Evolutionary conservation across 2,329 filamentous ascomycete species (phyloP), one percentile per base, ranked within the genome.

Genomic region (Neonectria hederae): DNA sequence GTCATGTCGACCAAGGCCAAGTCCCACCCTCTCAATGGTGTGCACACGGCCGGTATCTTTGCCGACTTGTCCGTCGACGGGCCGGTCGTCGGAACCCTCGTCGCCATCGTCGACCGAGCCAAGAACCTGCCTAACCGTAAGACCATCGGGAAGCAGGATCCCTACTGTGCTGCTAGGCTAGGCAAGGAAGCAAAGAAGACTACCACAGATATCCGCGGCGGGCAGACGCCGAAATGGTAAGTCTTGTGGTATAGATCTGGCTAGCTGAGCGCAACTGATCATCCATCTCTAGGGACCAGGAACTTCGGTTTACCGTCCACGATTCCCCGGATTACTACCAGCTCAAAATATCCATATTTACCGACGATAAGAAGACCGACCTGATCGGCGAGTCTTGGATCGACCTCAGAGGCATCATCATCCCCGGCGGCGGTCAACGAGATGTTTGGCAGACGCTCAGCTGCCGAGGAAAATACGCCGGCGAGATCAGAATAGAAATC

Each of bases 111-210:
- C 75, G 96, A 99, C 82, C 88, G 94, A 71, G 96, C 94, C 56
- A 98, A 97, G 87, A 99, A 99, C 78, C 83, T 99, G 71, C 96
- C 96, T 54, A 99, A 99, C 81, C 84, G 94, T 72, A 97, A 97
- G 83, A 96, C 94, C 6, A 97, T 99, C 84, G 96, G 96, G 60
- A 99, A 99, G 82, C 96, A 99, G 82, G 94, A 98, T 77, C 95
- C 96, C 0, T 99, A 98, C 80, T 97, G 94, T 80, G 96, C 96
- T 40, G 94, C 94, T 32, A 87, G 96, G 58, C 82, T 99, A 49
- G 96, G 95, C 35, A 99, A 99, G 79, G 94, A 98, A 80, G 96
- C 96, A 52, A 97, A 97, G 83, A 97, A 97, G 85, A 99, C 96
- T 3, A 91, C 91, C 43, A 97, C 95, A 5, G 96, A 99, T 79